Percentiles rank a stretch among this genome's conserved stretches.
These are phyloP conservation scores for Chaetomium olivaceum DNA, from an alignment of 2,329 filamentous ascomycete species.

Conservation along the genomic window DNA sequence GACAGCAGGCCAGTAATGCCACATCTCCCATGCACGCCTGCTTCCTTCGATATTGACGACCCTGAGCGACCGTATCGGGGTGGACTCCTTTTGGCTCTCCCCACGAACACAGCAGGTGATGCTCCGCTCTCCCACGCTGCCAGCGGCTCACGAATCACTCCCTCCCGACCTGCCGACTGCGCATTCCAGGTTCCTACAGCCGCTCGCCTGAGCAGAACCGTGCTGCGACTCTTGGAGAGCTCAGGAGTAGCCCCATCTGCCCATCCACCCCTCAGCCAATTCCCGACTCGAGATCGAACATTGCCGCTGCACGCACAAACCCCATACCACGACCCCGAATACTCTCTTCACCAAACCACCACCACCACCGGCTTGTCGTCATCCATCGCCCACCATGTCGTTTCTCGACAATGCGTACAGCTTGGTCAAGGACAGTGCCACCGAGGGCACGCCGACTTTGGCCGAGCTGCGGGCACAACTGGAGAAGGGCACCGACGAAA, in stretches of 20 bases:
- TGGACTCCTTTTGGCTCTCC: constrained; percentile 23
- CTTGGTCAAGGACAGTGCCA: constrained; percentile 94
- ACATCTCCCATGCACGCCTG: constrained; percentile 33
- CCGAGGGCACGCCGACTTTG: constrained; percentile 78
- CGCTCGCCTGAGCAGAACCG: not conserved
- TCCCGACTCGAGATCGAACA: constrained; percentile 12
- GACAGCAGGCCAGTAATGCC: constrained; percentile 32
- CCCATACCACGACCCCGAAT: not conserved
- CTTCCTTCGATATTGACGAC: constrained; percentile 30
- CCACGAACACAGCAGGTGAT: constrained; percentile 30
- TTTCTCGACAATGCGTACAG: constrained; percentile 96
- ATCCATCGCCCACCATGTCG: constrained; percentile 67
- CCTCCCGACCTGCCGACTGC: constrained; percentile 18
- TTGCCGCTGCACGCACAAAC: constrained; percentile 8
- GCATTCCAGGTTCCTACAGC: constrained; percentile 3
- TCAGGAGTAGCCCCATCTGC: constrained; percentile 13
- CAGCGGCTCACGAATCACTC: constrained; percentile 25
- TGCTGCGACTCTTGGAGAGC: constrained; percentile 9
- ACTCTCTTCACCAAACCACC: not conserved
- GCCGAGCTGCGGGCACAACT: constrained; percentile 91
- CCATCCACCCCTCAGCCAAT: constrained; percentile 21
- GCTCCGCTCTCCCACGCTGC: constrained; percentile 28
- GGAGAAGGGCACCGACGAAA: constrained; percentile 91
- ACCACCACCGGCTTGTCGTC: constrained; percentile 25
- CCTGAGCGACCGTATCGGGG: constrained; percentile 29